Conservation (phyloP, 1,139 yeast genomes). For the Geotrichum reessii region DNA sequence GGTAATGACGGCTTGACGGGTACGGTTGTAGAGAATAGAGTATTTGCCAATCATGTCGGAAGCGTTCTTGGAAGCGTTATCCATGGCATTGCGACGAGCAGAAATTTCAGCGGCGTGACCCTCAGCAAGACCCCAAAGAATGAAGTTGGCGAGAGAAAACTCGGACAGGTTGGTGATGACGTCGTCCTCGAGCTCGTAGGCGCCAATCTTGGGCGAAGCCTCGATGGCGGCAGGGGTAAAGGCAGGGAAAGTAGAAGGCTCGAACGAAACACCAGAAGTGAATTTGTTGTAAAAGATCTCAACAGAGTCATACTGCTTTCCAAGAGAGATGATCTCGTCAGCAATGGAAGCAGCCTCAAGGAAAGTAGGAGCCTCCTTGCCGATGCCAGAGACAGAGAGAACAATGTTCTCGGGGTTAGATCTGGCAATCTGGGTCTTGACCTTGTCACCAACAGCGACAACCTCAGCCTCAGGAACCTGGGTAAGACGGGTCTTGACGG, state of each 20-base stretch:
- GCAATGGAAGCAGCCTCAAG: constrained; percentile 83
- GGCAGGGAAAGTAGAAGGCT: constrained; percentile 67
- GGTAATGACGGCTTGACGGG: constrained; percentile 99
- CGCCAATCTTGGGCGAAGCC: constrained; percentile 79
- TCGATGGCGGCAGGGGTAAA: constrained; percentile 69
- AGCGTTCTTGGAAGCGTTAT: constrained; percentile 98
- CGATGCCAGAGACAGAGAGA: constrained; percentile 81
- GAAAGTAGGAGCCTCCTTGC: constrained; percentile 95
- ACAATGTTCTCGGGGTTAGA: constrained; percentile 59
- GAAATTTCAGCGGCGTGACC: constrained; percentile 98
- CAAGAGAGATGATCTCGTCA: constrained; percentile 65
- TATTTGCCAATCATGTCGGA: constrained; percentile 96
- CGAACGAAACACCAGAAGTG: constrained; percentile 81
- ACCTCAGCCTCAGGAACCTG: constrained; percentile 68
- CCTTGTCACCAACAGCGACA: constrained; percentile 90
- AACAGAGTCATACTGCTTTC: constrained; percentile 58
- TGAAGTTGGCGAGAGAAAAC: constrained; percentile 84
- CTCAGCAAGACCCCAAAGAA: constrained; percentile 90
- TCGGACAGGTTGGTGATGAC: constrained; percentile 53
- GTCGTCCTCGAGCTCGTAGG: constrained; percentile 78
- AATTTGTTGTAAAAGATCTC: constrained; percentile 86
- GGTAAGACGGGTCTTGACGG: constrained; percentile 65
- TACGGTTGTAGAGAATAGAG: constrained; percentile 97
- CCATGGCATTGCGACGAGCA: constrained; percentile 99
- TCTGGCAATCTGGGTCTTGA: constrained; percentile 82